These are phyloP conservation scores for Tylopilus orsonianus DNA, from an alignment of 1,284 basidiomycete species.

Conservation along the genomic window DNA sequence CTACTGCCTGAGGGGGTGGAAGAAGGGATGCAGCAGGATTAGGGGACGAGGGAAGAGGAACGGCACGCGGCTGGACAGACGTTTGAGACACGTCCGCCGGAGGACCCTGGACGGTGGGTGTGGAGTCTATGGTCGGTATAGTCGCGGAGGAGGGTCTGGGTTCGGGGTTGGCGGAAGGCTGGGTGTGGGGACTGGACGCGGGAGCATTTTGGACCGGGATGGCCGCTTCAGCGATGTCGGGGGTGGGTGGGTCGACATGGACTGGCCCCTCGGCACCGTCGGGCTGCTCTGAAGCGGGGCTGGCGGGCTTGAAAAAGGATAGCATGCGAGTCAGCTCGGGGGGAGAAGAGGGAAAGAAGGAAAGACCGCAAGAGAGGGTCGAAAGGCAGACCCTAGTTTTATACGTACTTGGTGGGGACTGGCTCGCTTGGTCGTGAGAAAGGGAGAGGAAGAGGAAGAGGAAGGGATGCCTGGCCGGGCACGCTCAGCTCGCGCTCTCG, in stretches of 20 bases:
- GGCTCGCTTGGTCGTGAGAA: slow-evolving; percentile 35
- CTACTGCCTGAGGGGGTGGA: slow-evolving; percentile 19
- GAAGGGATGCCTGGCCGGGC: slow-evolving; percentile 2
- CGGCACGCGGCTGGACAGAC: slow-evolving; percentile 1
- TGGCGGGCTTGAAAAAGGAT: slow-evolving; percentile 28
- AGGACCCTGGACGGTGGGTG: slow-evolving; percentile 28
- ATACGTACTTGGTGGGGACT: slow-evolving; percentile 25
- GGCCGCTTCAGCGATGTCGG: slow-evolving; percentile 8
- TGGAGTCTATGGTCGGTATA: slow-evolving; percentile 29
- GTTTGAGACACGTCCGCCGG: background rate
- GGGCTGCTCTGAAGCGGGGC: slow-evolving; percentile 14
- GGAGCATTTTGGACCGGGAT: background rate
- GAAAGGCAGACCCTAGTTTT: slow-evolving; percentile 17
- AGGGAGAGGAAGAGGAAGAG: slow-evolving; percentile 6
- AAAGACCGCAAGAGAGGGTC: slow-evolving; percentile 7
- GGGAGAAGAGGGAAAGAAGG: slow-evolving; percentile 1
- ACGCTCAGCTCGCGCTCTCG: background rate
- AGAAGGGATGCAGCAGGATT: slow-evolving; percentile 20
- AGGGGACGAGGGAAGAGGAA: slow-evolving; percentile 21
- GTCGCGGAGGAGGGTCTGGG: slow-evolving; percentile 23
- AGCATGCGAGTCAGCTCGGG: slow-evolving; percentile 21
- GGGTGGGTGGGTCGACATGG: background rate
- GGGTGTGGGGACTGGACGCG: background rate
- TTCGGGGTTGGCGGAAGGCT: slow-evolving; percentile 2
- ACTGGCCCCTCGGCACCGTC: slow-evolving; percentile 13